Base-by-base conservation (phyloP, 176 grass and related monocot genomes). In the Echinochloa phyllopogon region DNA sequence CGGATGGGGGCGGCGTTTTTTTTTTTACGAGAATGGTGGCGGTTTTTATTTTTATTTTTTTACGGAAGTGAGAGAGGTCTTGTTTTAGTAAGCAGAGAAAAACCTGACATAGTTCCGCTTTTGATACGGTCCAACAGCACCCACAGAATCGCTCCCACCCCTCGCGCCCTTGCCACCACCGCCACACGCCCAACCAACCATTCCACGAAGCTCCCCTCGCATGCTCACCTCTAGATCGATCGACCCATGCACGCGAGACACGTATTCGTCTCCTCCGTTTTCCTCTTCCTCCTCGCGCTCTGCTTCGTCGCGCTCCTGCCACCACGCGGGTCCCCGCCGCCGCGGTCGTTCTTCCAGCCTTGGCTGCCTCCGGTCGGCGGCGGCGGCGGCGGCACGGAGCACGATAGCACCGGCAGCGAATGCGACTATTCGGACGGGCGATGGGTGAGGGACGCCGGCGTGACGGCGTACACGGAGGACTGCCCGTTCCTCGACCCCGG, bases 401-500 rank as follows among this genome's bases (percentile, higher is more conserved):
- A 5, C 27, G 17, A 6, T 16, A 6, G 2, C 43, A 6, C 44
- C 33, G n/a, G 11, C 10, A 7, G 39, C 23, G 27, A 51, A 1
- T 94, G 89, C 44, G 83, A 89, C 63, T 91, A 84, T 36, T 83
- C 89, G 1, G 82, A 89, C 52, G 92, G 92, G 4, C 69, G 49
- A 89, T 94, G 92, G 92, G 79, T 91, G 56, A 77, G 51, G 47
- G 79, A 86, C 4, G 39, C 62, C 50, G 23, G 15, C 6, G 3
- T 8, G 49, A 55, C 44, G 50, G 5, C 53, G 10, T 94, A 94
- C 61, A 27, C 5, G 2, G 92, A 94, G 69, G 81, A 80, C n/a
- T 91, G 89, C 69, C 83, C 77, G 39, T 91, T 91, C 76, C 83
- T 94, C 2, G 92, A 94, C 74, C 92, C 92, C 0, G 92, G 89